Evolutionary conservation across 371 early-diverging fungal genomes (phyloP).

Genomic region (Mucor irregularis): DNA sequence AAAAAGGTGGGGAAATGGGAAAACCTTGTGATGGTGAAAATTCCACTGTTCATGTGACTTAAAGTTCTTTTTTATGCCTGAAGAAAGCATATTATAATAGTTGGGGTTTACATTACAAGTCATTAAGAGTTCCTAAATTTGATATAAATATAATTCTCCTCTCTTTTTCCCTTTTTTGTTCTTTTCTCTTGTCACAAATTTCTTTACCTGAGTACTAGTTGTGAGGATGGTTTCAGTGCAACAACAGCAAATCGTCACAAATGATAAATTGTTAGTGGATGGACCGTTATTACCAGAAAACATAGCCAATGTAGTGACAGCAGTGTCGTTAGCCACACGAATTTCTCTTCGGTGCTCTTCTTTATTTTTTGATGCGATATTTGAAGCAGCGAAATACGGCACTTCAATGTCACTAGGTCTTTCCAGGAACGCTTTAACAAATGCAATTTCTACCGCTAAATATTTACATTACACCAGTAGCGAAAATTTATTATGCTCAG

Average conservation of each 20-base stretch:
- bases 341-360: slow-evolving; percentile 33
- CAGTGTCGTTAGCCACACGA: slow-evolving; percentile 34
- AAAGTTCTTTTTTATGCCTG: neutral
- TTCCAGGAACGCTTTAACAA: slow-evolving; percentile 50
- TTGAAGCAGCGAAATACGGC: slow-evolving; percentile 58
- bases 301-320: slow-evolving; percentile 29
- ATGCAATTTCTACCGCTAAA: slow-evolving; percentile 54
- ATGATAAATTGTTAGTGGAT: neutral
- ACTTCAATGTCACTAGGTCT: slow-evolving; percentile 54
- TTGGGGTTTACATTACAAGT: neutral
- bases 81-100: neutral
- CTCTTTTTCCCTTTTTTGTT: neutral
- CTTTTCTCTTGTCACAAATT: neutral
- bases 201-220: too few species aligned
- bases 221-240: neutral
- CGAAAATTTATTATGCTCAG: neutral
- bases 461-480: slow-evolving; percentile 36
- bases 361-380: slow-evolving; percentile 37
- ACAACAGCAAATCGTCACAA: neutral
- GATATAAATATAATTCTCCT: slow-evolving; percentile 2
- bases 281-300: slow-evolving; percentile 29
- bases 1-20: neutral
- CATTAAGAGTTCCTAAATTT: neutral
- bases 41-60: neutral
- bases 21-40: neutral